Percentiles rank a stretch among this genome's conserved stretches.
Evolutionary conservation across 1,139 yeast genomes (phyloP).

Genomic region (Suhomyces choctaworum): DNA sequence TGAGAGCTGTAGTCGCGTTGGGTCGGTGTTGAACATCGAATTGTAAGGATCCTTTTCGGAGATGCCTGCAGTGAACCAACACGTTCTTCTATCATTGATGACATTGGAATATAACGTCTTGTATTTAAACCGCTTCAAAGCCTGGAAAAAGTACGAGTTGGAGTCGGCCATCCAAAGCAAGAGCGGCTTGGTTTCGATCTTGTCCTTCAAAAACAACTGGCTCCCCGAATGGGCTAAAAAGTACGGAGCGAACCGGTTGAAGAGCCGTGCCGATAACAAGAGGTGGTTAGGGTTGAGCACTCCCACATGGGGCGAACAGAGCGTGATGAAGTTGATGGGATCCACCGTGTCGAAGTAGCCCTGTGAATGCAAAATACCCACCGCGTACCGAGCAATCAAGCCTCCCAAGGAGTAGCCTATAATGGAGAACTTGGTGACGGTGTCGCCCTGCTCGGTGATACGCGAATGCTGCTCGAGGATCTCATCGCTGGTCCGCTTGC

Average conservation of each 20-base stretch:
- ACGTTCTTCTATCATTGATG: slow-evolving; percentile 74
- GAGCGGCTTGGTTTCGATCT: slow-evolving; percentile 41
- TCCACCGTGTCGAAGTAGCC: slow-evolving; percentile 50
- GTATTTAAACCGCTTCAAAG: slow-evolving; percentile 51
- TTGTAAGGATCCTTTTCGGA: slow-evolving; percentile 63
- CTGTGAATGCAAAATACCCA: slow-evolving; percentile 62
- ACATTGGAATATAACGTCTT: slow-evolving; percentile 69
- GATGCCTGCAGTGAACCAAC: slow-evolving; percentile 81
- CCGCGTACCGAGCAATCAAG: slow-evolving; percentile 69
- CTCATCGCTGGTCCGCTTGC: slow-evolving; percentile 72
- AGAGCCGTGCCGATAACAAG: slow-evolving; percentile 38
- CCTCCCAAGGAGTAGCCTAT: slow-evolving; percentile 88
- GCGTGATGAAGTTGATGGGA: slow-evolving; percentile 67
- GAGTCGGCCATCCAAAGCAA: slow-evolving; percentile 66
- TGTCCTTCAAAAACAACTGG: slow-evolving; percentile 69
- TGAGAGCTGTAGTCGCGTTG: slow-evolving; percentile 42
- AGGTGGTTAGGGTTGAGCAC: slow-evolving; percentile 62
- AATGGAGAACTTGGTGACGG: slow-evolving; percentile 59
- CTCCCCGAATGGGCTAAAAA: slow-evolving; percentile 69
- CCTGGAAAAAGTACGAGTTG: slow-evolving; percentile 58
- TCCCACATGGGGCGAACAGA: slow-evolving; percentile 85
- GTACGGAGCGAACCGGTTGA: slow-evolving; percentile 61
- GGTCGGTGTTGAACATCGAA: slow-evolving; percentile 39
- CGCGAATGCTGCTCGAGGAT: slow-evolving; percentile 47
- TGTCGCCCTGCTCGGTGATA: slow-evolving; percentile 25